Evolutionary conservation across 2,329 filamentous ascomycete genomes (phyloP), one percentile per base, ranked within the genome.

Genomic region (Aspergillus pseudonomiae): DNA sequence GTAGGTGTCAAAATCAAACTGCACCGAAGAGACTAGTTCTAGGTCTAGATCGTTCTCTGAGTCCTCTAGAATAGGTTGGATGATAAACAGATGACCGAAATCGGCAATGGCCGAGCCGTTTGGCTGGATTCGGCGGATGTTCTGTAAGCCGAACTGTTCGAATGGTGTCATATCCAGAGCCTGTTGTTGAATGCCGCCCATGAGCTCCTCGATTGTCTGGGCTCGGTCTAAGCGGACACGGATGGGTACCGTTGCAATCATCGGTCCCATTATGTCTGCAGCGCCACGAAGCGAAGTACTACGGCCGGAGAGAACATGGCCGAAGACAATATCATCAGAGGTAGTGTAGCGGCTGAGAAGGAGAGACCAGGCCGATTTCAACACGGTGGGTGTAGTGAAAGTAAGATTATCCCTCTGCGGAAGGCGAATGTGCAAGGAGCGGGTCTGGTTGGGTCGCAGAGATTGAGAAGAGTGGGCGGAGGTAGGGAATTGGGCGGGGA

Each of bases 201-300:
- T 39, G 12, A 36, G 26, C 26, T 28, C n/a, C 14, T 21, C 26
- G 19, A 59, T 36, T n/a, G 41, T 46, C 30, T 39, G 41, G 10
- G 14, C 16, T 21, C 14, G 19, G 6, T 39, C 16, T 16, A 50
- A 30, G n/a, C 21, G 32, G 41, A 50, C 30, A n/a, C 43, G 57
- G 28, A 59, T 16, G 4, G 79, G 79, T 3, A 79, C 74, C 9
- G 79, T 79, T 6, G 78, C 73, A 28, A 81, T 75, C 0, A 77
- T 77, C 6, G 79, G 75, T 11, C 78, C 79, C 45, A 79, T 69
- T 36, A 81, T 78, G 46, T 75, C 68, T 45, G 75, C 72, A n/a
- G 80, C 74, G 1, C 74, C 77, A 19, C 66, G 53, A 34, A 81
- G 71, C 19, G 75, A 69, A 16, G 75, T 73, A 50, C 78, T 74